Percentiles rank a stretch among this genome's conserved stretches.
These are phyloP conservation scores for Aspergillus nidulans DNA, from an alignment of 495 filamentous ascomycete genomes.

Conservation along the genomic window DNA sequence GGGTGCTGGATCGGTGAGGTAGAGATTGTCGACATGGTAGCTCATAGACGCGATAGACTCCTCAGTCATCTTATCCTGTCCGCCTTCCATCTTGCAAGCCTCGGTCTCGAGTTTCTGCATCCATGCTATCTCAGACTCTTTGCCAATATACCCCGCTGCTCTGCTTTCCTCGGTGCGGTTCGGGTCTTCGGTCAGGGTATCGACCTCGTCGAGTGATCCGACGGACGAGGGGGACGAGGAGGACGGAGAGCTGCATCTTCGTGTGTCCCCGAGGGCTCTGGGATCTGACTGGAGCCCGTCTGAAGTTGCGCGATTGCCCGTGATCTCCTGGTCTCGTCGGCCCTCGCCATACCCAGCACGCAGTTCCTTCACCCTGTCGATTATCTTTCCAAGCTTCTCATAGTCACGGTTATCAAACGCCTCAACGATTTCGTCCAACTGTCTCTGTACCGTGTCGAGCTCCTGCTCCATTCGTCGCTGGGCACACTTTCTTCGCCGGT, in stretches of 20 bases:
- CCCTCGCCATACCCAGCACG: neutral
- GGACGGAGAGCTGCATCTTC: neutral
- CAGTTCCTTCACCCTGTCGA: neutral
- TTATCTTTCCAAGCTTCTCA: neutral
- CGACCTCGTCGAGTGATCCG: slow-evolving; percentile 53
- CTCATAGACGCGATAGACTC: slow-evolving; percentile 18
- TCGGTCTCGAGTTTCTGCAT: slow-evolving; percentile 38
- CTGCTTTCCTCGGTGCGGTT: slow-evolving; percentile 41
- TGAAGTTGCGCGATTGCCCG: neutral
- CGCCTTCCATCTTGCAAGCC: neutral
- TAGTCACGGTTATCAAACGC: neutral
- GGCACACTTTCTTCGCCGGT: neutral
- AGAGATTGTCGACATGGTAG: slow-evolving; percentile 56
- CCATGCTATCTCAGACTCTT: slow-evolving; percentile 61
- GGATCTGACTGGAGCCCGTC: too few relatives aligned
- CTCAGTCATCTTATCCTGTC: neutral
- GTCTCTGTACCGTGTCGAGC: neutral
- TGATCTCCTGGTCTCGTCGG: neutral
- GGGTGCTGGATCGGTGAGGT: slow-evolving; percentile 32
- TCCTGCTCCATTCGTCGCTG: neutral
- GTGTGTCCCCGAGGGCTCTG: neutral
- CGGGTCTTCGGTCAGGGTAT: slow-evolving; percentile 52
- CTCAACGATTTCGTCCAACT: neutral
- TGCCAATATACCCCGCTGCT: slow-evolving; percentile 55
- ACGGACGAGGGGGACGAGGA: slow-evolving; percentile 38